A percentile compares a stretch with the other conserved stretches of the same genome.
Conservation (phyloP, 1,139 yeast genomes). For the Hyphopichia burtonii region DNA sequence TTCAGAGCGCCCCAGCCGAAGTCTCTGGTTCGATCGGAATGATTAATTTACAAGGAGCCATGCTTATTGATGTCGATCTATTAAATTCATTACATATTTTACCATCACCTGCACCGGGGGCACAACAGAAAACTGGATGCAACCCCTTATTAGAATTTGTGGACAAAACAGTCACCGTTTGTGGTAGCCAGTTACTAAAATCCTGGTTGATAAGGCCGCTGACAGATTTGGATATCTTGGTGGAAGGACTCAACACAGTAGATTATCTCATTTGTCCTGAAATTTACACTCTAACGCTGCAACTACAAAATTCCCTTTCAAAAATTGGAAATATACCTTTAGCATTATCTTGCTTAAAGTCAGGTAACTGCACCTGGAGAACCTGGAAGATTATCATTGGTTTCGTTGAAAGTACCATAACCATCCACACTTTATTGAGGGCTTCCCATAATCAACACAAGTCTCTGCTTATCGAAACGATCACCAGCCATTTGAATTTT, state of each 20-base stretch:
- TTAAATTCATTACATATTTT: slow-evolving; percentile 28
- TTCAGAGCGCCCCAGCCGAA: neutral
- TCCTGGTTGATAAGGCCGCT: slow-evolving; percentile 36
- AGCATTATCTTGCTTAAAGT: slow-evolving; percentile 17
- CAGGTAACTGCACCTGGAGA: slow-evolving; percentile 19
- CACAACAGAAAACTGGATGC: slow-evolving; percentile 4
- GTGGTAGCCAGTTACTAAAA: slow-evolving; percentile 25
- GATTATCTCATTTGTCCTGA: slow-evolving; percentile 15
- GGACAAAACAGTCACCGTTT: slow-evolving; percentile 21
- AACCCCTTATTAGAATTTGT: slow-evolving; percentile 21
- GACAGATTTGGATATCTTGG: slow-evolving; percentile 17
- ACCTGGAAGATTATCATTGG: slow-evolving; percentile 24
- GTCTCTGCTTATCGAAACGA: neutral
- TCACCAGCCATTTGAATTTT: no score
- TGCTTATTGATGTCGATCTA: slow-evolving; percentile 35
- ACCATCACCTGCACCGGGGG: slow-evolving; percentile 7
- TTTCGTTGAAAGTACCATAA: slow-evolving; percentile 10
- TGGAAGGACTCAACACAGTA: slow-evolving; percentile 25
- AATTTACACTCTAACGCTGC: slow-evolving; percentile 12
- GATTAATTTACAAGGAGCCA: slow-evolving; percentile 10
- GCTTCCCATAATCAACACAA: neutral
- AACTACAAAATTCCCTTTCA: slow-evolving; percentile 14
- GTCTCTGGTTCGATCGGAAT: slow-evolving; percentile 4
- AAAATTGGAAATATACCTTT: slow-evolving; percentile 22
- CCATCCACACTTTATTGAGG: neutral